phyloP scores from a whole-genome alignment of 257 asterid species.

The Nicotiana paniculata region DNA sequence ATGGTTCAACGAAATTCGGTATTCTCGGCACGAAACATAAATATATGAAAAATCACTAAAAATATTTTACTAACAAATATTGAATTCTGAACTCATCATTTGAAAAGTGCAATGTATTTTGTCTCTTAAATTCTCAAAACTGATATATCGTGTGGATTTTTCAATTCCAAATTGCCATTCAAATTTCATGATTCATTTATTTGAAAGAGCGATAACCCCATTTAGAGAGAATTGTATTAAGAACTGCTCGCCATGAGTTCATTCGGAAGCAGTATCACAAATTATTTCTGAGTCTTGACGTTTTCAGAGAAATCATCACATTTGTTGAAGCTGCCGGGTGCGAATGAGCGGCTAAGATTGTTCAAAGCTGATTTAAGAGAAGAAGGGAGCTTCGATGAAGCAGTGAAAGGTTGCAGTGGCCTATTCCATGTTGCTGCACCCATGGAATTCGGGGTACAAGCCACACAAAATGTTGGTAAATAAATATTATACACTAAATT shows the following conservation, averaged over 20 bases:
- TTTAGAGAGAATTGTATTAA: neutral
- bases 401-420: conserved; percentile 67
- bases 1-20: no score
- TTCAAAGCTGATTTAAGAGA: conserved; percentile 65
- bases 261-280: neutral
- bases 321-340: conserved; percentile 39
- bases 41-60: no score
- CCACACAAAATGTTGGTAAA: conserved; percentile 42
- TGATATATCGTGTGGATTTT: no score
- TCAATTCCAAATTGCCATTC: neutral
- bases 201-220: neutral
- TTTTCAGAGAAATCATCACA: conserved; percentile 56
- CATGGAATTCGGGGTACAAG: conserved; percentile 59
- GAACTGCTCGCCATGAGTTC: neutral
- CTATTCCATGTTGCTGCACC: conserved; percentile 86
- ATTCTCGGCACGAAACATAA: no score
- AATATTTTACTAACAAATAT: no score
- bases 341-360: conserved; percentile 41
- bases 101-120: no score
- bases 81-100: no score
- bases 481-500: no score
- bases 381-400: conserved; percentile 88
- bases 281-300: neutral
- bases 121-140: neutral
- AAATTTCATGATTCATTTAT: neutral